Conservation (phyloP, 129 eudicot species). For the Gnaphalium uliginosum region DNA sequence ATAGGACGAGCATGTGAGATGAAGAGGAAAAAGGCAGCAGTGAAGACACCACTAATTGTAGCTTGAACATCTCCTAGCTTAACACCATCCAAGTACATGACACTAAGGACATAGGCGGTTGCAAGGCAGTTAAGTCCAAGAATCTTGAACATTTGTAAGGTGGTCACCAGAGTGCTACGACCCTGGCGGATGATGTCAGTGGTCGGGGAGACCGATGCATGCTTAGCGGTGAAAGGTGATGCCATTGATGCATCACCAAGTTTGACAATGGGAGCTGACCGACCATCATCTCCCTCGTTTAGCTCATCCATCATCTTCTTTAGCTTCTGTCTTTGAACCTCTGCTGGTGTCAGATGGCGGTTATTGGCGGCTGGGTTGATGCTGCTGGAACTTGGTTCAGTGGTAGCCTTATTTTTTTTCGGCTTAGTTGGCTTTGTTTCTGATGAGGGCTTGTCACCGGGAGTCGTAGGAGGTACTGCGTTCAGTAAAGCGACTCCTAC, state of each 20-base stretch:
- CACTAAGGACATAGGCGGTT: constrained; percentile 84
- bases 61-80: constrained; percentile 91
- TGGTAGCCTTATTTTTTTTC: constrained; percentile 53
- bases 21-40: constrained; percentile 85
- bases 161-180: constrained; percentile 81
- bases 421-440: constrained; percentile 46
- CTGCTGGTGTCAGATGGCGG: constrained; percentile 74
- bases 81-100: constrained; percentile 87
- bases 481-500: constrained; percentile 89
- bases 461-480: constrained; percentile 63
- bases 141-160: constrained; percentile 92
- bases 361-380: constrained; percentile 46
- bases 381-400: constrained; percentile 48
- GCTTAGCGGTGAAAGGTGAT: constrained; percentile 92
- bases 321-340: constrained; percentile 68
- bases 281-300: constrained; percentile 81
- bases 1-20: constrained; percentile 89
- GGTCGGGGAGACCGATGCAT: constrained; percentile 85
- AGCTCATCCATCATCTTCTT: constrained; percentile 76
- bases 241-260: constrained; percentile 98
- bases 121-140: constrained; percentile 96
- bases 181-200: constrained; percentile 93
- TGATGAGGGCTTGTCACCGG: constrained; percentile 44
- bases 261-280: constrained; percentile 77
- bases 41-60: constrained; percentile 90